Conservation (phyloP, 2,329 filamentous ascomycete species). For the Ilyonectria mors-panacis region DNA sequence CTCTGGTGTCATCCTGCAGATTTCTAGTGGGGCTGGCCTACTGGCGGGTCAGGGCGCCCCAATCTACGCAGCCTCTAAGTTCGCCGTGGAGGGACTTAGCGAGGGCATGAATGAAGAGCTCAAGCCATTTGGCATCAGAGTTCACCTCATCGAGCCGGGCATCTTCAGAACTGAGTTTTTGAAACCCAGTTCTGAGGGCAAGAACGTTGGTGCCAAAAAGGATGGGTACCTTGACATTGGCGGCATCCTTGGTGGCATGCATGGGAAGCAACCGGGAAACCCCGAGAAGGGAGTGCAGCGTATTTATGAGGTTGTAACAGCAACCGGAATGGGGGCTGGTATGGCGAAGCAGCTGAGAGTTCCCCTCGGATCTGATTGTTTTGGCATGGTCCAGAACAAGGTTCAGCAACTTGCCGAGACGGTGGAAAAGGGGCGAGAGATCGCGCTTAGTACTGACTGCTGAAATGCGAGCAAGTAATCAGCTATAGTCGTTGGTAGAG, state of each 20-base stretch:
- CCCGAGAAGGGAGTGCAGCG: conserved; percentile 10
- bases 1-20: conserved; percentile 56
- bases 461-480: not conserved
- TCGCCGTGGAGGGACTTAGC: conserved; percentile 57
- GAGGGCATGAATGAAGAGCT: conserved; percentile 58
- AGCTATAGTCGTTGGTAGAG: not conserved
- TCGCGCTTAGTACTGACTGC: not conserved
- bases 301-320: conserved; percentile 22
- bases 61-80: conserved; percentile 58
- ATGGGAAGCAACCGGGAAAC: conserved; percentile 18
- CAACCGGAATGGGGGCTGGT: conserved; percentile 1
- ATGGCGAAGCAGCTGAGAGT: conserved; percentile 4
- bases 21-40: conserved; percentile 59
- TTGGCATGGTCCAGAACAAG: conserved; percentile 5
- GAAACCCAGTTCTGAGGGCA: conserved; percentile 12
- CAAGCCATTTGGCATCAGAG: conserved; percentile 57
- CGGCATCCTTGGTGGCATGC: not conserved
- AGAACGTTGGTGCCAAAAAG: not conserved
- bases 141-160: conserved; percentile 59
- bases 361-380: conserved; percentile 7
- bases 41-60: conserved; percentile 50
- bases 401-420: not conserved
- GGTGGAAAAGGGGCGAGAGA: not conserved
- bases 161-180: conserved; percentile 63
- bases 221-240: conserved; percentile 13